A percentile compares a stretch with the other conserved stretches of the same genome.
phyloP scores from a whole-genome alignment of 2,329 filamentous ascomycete species.

The Lecanicillium sp. region DNA sequence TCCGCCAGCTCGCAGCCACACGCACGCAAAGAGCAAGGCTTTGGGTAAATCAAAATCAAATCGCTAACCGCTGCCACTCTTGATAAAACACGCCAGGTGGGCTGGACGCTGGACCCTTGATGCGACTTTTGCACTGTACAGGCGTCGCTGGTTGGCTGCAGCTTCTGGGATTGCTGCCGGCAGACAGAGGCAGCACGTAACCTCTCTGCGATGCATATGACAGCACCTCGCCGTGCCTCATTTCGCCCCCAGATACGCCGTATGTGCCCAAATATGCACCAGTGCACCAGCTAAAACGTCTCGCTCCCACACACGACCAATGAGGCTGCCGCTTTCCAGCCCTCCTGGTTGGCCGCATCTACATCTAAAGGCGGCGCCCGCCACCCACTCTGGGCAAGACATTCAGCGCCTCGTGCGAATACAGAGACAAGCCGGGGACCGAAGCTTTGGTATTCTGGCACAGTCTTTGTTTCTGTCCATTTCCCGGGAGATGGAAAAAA shows the following conservation, averaged over 20 bases:
- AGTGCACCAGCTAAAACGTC: conserved; percentile 3
- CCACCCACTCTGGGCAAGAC: not conserved
- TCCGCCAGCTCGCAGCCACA: not conserved
- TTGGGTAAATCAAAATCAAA: too few relatives aligned
- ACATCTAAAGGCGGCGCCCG: not conserved
- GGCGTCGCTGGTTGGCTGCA: too few relatives aligned
- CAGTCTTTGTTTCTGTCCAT: too few relatives aligned
- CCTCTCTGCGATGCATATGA: not conserved
- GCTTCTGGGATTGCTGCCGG: not conserved
- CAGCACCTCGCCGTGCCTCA: not conserved
- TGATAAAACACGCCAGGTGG: too few relatives aligned
- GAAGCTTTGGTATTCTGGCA: too few relatives aligned
- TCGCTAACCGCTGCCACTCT: too few relatives aligned
- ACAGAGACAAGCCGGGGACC: not conserved
- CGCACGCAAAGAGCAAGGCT: not conserved
- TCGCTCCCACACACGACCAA: not conserved
- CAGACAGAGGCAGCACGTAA: not conserved
- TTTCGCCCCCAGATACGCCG: not conserved
- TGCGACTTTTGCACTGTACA: too few relatives aligned
- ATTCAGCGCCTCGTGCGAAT: not conserved
- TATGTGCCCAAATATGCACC: too few relatives aligned
- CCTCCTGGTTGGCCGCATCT: conserved; percentile 3
- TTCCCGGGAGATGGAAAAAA: too few relatives aligned
- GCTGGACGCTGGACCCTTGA: too few relatives aligned
- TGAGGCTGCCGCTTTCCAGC: conserved; percentile 5